phyloP scores from a whole-genome alignment of 352 stramenopile genomes.

The Plasmopara muralis region DNA sequence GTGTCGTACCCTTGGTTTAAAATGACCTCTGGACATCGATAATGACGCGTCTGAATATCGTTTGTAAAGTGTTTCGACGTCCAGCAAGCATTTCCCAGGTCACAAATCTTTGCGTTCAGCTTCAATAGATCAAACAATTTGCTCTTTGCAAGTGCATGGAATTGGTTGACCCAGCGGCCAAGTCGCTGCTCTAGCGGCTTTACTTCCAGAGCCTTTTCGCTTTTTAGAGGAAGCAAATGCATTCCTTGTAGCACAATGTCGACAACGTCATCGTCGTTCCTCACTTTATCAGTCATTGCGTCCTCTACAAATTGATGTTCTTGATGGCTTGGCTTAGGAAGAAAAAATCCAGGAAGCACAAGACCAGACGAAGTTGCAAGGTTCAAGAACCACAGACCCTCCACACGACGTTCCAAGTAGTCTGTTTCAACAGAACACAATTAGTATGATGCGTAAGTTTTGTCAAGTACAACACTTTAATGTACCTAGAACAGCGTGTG shows the following conservation, averaged over 20 bases:
- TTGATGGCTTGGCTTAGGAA: conserved; percentile 26
- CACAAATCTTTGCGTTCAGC: conserved; percentile 88
- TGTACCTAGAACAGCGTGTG: conserved; percentile 42
- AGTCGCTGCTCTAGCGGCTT: conserved; percentile 31
- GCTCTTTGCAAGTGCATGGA: conserved; percentile 30
- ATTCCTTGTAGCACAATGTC: conserved; percentile 46
- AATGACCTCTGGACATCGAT: conserved; percentile 97
- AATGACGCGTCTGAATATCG: conserved; percentile 99
- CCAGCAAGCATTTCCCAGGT: conserved; percentile 99
- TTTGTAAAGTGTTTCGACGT: conserved; percentile 98
- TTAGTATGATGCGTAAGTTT: not conserved
- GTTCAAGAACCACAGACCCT: conserved; percentile 44
- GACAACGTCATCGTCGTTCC: conserved; percentile 4
- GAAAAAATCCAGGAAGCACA: conserved; percentile 53
- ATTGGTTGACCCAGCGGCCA: conserved; percentile 31
- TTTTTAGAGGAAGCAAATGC: conserved; percentile 19
- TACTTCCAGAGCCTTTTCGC: conserved; percentile 6
- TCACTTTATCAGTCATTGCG: conserved; percentile 4
- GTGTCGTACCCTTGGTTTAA: conserved; percentile 96
- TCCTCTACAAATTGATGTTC: conserved; percentile 15
- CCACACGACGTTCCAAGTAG: conserved; percentile 37
- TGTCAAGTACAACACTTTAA: conserved; percentile 10
- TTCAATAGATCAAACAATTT: conserved; percentile 55
- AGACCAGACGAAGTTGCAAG: conserved; percentile 25
- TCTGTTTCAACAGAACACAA: conserved; percentile 11